These are phyloP conservation scores for Aureobasidium mangrovei DNA, from an alignment of 2,329 filamentous ascomycete species.

Conservation along the genomic window DNA sequence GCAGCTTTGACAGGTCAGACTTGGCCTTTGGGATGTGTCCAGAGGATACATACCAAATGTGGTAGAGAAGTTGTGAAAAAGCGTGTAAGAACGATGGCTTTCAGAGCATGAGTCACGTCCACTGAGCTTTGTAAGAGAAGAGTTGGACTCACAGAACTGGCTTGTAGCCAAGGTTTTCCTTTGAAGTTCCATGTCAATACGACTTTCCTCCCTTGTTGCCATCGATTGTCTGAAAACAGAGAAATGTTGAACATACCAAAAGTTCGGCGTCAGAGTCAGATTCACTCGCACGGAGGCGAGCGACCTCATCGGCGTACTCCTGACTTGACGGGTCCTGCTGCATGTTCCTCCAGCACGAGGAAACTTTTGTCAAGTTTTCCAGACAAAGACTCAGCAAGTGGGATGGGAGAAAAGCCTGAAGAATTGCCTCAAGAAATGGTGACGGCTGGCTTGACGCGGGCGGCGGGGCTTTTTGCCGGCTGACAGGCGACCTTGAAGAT, in stretches of 20 bases:
- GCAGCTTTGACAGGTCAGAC: conserved; percentile 43
- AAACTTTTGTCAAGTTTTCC: no score
- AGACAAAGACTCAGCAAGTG: background rate
- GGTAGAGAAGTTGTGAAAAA: conserved; percentile 6
- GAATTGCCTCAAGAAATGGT: no score
- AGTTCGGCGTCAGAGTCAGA: conserved; percentile 7
- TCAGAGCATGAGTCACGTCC: background rate
- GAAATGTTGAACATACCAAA: background rate
- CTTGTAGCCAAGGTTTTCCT: conserved; percentile 7
- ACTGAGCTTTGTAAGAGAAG: background rate
- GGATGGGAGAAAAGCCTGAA: no score
- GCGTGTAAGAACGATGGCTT: conserved; percentile 9
- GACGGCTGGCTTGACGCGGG: no score
- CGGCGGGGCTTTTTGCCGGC: no score
- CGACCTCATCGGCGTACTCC: conserved; percentile 5
- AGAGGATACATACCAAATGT: background rate
- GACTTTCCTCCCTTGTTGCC: background rate
- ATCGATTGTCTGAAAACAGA: no score
- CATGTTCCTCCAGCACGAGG: background rate
- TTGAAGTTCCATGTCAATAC: background rate
- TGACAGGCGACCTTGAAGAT: no score
- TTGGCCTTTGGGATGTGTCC: conserved; percentile 43
- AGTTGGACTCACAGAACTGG: background rate
- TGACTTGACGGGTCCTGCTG: conserved; percentile 5
- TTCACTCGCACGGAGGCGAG: conserved; percentile 6